Base-by-base conservation (phyloP, 306 rosid species). In the Hippophae tibetana region DNA sequence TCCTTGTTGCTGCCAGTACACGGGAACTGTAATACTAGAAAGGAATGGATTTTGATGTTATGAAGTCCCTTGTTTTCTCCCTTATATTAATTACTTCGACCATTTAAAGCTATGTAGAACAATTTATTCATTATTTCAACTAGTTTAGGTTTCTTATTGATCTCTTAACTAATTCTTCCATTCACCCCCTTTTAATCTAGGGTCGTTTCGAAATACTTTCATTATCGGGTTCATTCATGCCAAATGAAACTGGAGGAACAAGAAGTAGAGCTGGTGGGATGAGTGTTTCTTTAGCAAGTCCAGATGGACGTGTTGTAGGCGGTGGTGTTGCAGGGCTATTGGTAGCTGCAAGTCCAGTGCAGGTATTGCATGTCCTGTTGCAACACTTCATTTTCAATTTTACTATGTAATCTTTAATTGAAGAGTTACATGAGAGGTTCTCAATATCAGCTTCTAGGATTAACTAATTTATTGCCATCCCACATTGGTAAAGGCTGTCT, bases 181-280 rank as follows among this genome's bases (percentile, higher is more conserved):
- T 63, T 58, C 53, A 31, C 47, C 46, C 53, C 51, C 58, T 65
- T 8, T 62, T 71, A 69, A 61, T 58, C 49, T 79, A 90, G 97
- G 97, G 97, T 52, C 85, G 88, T 8, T 90, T 90, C 55, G 96
- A 90, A 78, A 90, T 90, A 80, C 74, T 90, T 60, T 84, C 96
- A 11, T 71, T 90, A 71, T 81, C 96, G 8, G 97, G 97, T 64
- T 90, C 97, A 10, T 90, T 90, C 76, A 79, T 81, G 90, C 95
- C 97, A 7, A 90, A 3, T 58, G 96, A 90, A 51, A 81, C 76
- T 58, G 96, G 83, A 56, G 97, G 92, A 66, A 81, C 96, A 6
- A 81, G 94, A 66, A 87, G 96, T 82, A 77, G 97, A 83, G 72
- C 97, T 3, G 97, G 97, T 42, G 97, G 97, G 62, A 87, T 90